Evolutionary conservation across 495 filamentous ascomycete genomes (phyloP).

Genomic region (Cercophora sp.): DNA sequence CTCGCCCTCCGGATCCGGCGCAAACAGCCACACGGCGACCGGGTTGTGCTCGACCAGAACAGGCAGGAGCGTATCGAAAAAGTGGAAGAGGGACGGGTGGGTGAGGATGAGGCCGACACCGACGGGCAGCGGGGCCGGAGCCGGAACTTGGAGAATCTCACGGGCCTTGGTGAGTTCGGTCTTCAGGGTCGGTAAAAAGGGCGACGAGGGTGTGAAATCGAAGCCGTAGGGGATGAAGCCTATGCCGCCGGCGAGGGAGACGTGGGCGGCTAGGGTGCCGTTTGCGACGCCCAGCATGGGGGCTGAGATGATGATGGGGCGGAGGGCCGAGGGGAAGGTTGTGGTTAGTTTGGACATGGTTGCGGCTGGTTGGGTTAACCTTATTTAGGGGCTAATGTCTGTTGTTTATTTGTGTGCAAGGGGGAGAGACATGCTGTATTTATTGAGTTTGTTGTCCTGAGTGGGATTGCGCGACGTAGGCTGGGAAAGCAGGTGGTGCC

Average conservation of each 20-base stretch:
- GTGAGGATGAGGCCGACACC: slow-evolving; percentile 39
- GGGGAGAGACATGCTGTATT: no score
- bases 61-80: slow-evolving; percentile 32
- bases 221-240: slow-evolving; percentile 39
- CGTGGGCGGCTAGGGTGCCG: slow-evolving; percentile 57
- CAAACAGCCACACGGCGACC: slow-evolving; percentile 73
- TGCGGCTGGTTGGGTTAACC: background rate
- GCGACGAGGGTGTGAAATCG: slow-evolving; percentile 28
- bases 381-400: background rate
- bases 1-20: slow-evolving; percentile 48
- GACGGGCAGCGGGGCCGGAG: slow-evolving; percentile 33
- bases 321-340: slow-evolving; percentile 58
- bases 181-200: slow-evolving; percentile 25
- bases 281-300: slow-evolving; percentile 70
- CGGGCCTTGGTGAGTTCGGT: slow-evolving; percentile 35
- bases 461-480: no score
- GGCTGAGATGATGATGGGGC: slow-evolving; percentile 61
- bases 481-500: no score
- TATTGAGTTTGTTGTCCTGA: no score
- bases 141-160: slow-evolving; percentile 18
- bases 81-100: slow-evolving; percentile 24
- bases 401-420: background rate
- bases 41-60: slow-evolving; percentile 49
- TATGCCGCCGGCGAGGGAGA: slow-evolving; percentile 61
- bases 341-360: slow-evolving; percentile 10